These are phyloP conservation scores for Epichloe amarillans DNA, from an alignment of 2,329 filamentous ascomycete species.

Conservation along the genomic window DNA sequence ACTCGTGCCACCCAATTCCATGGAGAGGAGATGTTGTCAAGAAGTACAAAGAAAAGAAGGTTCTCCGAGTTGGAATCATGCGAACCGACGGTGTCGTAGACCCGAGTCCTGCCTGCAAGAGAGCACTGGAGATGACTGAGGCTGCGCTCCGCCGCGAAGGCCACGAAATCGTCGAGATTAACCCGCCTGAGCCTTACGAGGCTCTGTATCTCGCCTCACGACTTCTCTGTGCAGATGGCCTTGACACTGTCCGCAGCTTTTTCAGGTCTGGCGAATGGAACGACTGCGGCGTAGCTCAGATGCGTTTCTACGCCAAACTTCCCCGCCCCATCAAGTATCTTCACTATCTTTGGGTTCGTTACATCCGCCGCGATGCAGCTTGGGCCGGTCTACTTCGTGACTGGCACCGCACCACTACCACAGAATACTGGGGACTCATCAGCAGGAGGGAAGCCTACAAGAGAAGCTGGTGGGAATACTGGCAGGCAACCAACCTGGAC, in stretches of 20 bases:
- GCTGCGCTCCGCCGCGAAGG: conserved; percentile 56
- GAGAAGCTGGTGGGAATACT: conserved; percentile 71
- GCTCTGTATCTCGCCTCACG: conserved; percentile 65
- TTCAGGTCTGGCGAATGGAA: conserved; percentile 67
- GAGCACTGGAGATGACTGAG: conserved; percentile 60
- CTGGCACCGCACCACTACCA: conserved; percentile 61
- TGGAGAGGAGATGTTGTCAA: conserved; percentile 55
- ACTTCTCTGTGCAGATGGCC: conserved; percentile 75
- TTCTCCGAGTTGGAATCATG: conserved; percentile 62
- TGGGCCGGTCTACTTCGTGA: conserved; percentile 67
- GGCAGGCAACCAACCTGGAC: conserved; percentile 60
- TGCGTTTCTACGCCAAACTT: conserved; percentile 60
- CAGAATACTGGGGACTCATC: conserved; percentile 74
- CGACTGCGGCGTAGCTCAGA: conserved; percentile 63
- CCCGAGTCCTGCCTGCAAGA: conserved; percentile 69
- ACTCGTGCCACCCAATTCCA: conserved; percentile 69
- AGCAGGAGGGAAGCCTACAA: conserved; percentile 71
- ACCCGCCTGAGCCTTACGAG: conserved; percentile 58
- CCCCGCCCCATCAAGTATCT: conserved; percentile 64
- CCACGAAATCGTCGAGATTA: conserved; percentile 55
- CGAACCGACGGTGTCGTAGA: conserved; percentile 72
- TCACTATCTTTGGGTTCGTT: conserved; percentile 85
- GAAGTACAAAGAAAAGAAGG: conserved; percentile 47
- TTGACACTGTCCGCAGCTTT: conserved; percentile 63
- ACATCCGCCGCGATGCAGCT: conserved; percentile 58